phyloP scores from a whole-genome alignment of 2,329 filamentous ascomycete genomes.

The Lachnellula cervina region DNA sequence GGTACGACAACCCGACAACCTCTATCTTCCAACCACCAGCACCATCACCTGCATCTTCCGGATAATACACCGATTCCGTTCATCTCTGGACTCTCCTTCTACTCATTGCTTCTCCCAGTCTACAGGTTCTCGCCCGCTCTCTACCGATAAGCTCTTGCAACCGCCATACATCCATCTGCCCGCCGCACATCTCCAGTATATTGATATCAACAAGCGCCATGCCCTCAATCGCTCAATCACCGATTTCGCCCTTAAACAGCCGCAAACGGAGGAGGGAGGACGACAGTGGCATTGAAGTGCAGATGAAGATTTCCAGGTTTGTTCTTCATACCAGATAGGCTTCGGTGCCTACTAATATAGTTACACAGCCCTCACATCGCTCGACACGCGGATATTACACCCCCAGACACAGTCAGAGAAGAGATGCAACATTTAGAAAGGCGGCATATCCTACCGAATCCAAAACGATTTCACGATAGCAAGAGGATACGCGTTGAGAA shows the following conservation, averaged over 20 bases:
- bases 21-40: no score
- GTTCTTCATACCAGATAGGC: not conserved
- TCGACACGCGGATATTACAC: not conserved
- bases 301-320: slow-evolving; percentile 15
- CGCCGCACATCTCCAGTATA: not conserved
- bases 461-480: slow-evolving; percentile 2
- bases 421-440: not conserved
- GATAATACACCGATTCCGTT: no score
- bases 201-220: slow-evolving; percentile 9
- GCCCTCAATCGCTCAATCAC: slow-evolving; percentile 25
- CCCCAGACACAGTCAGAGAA: not conserved
- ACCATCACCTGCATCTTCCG: no score
- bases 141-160: not conserved
- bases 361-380: not conserved
- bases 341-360: not conserved
- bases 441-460: not conserved
- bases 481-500: slow-evolving; percentile 12
- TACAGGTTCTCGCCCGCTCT: not conserved
- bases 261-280: slow-evolving; percentile 25
- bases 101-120: no score
- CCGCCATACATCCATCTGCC: not conserved
- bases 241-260: slow-evolving; percentile 6
- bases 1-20: no score
- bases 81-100: no score
- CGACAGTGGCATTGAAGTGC: not conserved